Base-by-base conservation (phyloP, 192 early-diverging fungal genomes). In the Phlyctochytrium planicorne region DNA sequence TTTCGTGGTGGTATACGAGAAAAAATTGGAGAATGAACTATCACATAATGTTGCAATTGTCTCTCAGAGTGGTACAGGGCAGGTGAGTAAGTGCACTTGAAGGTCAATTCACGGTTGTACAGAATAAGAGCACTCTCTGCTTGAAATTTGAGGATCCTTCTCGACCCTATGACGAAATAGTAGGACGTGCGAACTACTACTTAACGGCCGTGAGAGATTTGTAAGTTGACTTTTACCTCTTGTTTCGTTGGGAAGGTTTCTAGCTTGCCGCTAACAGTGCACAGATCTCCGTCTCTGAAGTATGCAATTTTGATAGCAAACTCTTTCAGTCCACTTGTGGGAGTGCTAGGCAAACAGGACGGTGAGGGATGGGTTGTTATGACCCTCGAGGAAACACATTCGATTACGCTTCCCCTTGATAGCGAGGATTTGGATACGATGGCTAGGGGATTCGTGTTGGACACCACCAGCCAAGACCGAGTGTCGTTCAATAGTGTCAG, bases 1-100 rank as follows among this genome's bases (percentile, higher is more conserved):
- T 0, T 92, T 91, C 67, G 72, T 91, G 35, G 86, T 81, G 14
- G 74, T 91, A 6, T 94, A 94, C 40, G 76, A 4, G 92, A 88
- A 53, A 69, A 89, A 2, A 79, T 92, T 25, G 78, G 86, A 40
- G 75, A 84, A 77, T 71, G 10, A 32, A 52, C 52, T 62, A 14
- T 34, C 33, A 34, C 52, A 37, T 2, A 30, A 4, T 37, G 29
- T 53, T 31, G 33, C 36, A 57, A n/a, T 1, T 16, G 63, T 67
- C 3, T 74, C 30, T 34, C 14, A 68, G 1, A 59, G 30, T 67
- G 60, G 37, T 65, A 82, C n/a, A n/a, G n/a, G n/a, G n/a, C n/a
- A n/a, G n/a, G n/a, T n/a, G n/a, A n/a, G n/a, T n/a, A n/a, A n/a
- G n/a, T n/a, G n/a, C n/a, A n/a, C n/a, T n/a, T n/a, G n/a, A n/a